Base-by-base conservation (phyloP, 202 grass and related monocot genomes). In the Carex arenaria region DNA sequence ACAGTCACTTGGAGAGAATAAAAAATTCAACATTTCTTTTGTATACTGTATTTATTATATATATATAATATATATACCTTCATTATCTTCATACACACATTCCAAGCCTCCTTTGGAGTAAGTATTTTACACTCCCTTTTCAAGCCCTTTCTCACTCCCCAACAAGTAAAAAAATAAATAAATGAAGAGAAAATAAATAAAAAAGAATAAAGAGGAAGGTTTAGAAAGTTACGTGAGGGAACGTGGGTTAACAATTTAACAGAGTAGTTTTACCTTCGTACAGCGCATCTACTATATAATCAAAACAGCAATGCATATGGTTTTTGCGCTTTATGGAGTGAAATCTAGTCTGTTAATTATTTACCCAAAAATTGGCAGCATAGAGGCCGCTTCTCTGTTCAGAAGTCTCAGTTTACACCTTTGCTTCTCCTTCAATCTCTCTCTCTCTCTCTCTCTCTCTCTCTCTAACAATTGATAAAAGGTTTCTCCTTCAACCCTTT, bases 391-490 rank as follows among this genome's bases (percentile, higher is more conserved):
- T 62, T 70, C 72, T 54, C 22, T 88, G 72, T 64, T 84, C 11
- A 52, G 73, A 26, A 26, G 49, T 69, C 9, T 40, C 19, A 85
- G 65, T 82, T 56, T 71, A 66, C 31, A 72, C 87, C 55, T 80
- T 88, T 88, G 36, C 82, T 81, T 88, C 87, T 64, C 30, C 66
- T 60, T 43, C 82, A 76, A 80, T 78, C 64, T 28, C 64, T 64
- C 79, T 67, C 76, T 22, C 10, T 64, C 74, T 61, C 52, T 32
- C 53, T 82, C 72, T 63, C 8, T 80, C 65, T 57, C 54, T 54
- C 54, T 54, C 52, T 32, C 53, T 82, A 47, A 45, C 45, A 61
- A 38, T 72, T 14, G 55, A 64, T 71, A 65, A 81, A 72, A 72
- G 77, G 85, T 73, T 59, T 45, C 52, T 67, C 49, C 51, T 45